Conservation (phyloP, 768 basidiomycete species). For the Rhodotorula sphaerocarpa region DNA sequence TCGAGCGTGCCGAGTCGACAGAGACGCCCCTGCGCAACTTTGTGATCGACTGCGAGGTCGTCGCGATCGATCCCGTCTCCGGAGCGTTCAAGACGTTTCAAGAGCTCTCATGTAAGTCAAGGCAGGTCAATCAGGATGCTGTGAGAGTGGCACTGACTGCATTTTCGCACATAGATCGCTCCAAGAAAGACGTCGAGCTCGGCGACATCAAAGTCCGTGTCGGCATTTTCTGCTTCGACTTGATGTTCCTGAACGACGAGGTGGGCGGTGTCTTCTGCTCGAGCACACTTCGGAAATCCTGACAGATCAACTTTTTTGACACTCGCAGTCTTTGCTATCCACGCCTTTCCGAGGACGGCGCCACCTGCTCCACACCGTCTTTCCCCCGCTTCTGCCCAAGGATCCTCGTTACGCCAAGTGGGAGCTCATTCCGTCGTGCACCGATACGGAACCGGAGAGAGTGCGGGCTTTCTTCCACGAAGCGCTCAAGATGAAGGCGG, state of each 20-base stretch:
- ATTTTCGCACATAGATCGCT: conserved; percentile 45
- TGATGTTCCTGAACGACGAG: conserved; percentile 74
- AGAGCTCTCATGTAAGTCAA: conserved; percentile 56
- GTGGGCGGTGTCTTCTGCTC: conserved; percentile 47
- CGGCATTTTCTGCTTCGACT: conserved; percentile 77
- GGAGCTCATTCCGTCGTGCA: conserved; percentile 51
- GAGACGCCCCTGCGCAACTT: conserved; percentile 50
- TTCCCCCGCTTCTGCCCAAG: conserved; percentile 52
- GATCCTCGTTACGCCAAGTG: conserved; percentile 54
- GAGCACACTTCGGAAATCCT: conserved; percentile 49
- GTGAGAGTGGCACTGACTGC: neutral
- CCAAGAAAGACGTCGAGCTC: conserved; percentile 70
- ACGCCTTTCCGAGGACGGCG: conserved; percentile 65
- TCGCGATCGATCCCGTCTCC: conserved; percentile 62
- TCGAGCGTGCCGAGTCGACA: neutral
- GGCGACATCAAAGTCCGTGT: conserved; percentile 68
- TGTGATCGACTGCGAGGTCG: conserved; percentile 71
- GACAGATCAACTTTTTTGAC: neutral
- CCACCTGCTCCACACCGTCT: conserved; percentile 55
- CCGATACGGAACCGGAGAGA: conserved; percentile 52
- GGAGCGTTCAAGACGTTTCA: conserved; percentile 71
- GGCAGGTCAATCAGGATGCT: neutral
- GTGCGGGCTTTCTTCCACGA: conserved; percentile 68
- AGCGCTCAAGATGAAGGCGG: conserved; percentile 60
- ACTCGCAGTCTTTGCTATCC: conserved; percentile 57